Conservation (phyloP, 2,329 filamentous ascomycete species). For the Fusarium incarnatum region DNA sequence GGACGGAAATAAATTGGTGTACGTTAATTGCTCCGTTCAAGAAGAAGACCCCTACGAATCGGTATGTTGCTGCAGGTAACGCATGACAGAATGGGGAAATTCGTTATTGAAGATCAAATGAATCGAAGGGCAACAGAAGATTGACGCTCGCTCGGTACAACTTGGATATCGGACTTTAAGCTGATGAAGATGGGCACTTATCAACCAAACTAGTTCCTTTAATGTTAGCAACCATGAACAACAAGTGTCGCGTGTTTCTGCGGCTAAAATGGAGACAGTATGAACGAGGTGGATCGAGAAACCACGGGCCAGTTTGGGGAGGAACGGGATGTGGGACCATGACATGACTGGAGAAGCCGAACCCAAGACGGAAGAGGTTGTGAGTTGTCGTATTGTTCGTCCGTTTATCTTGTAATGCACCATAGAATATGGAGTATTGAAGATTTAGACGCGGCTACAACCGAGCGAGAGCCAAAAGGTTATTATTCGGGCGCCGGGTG, state of each 20-base stretch:
- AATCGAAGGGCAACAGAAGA: constrained; percentile 5
- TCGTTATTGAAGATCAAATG: constrained; percentile 7
- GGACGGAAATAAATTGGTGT: constrained; percentile 33
- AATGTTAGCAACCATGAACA: constrained; percentile 41
- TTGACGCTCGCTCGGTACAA: constrained; percentile 11
- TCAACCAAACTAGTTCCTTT: constrained; percentile 37
- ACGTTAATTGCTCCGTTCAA: constrained; percentile 28
- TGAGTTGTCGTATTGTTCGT: constrained; percentile 28
- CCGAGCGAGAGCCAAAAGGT: constrained; percentile 20
- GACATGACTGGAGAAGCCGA: neutral
- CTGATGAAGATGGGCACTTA: constrained; percentile 30
- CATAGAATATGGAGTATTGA: neutral
- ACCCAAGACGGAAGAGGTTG: constrained; percentile 14
- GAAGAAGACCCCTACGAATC: constrained; percentile 38
- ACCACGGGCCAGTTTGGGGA: constrained; percentile 43
- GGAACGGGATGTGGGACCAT: constrained; percentile 45
- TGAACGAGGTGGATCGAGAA: constrained; percentile 40
- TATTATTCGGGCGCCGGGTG: constrained; percentile 11
- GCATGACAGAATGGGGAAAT: constrained; percentile 39
- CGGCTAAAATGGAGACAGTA: constrained; percentile 42
- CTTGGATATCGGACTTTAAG: constrained; percentile 1
- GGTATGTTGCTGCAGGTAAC: constrained; percentile 32
- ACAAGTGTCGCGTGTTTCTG: constrained; percentile 47
- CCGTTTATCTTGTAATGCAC: constrained; percentile 19
- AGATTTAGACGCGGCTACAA: constrained; percentile 11